phyloP scores from a whole-genome alignment of 2,329 filamentous ascomycete genomes.

The Boeremia exigua region DNA sequence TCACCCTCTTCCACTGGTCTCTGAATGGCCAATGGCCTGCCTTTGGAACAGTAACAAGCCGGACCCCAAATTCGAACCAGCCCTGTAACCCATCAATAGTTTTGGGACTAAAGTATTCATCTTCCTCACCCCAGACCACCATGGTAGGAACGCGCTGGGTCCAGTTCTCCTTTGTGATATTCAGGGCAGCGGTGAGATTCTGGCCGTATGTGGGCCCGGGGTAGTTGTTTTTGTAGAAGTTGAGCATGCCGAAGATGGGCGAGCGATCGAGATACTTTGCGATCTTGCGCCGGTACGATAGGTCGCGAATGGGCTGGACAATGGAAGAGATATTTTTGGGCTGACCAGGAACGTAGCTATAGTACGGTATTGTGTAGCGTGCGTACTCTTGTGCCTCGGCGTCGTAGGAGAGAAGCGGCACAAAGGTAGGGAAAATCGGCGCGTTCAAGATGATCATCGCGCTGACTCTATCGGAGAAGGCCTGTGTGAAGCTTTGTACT shows the following conservation, averaged over 20 bases:
- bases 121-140: neutral
- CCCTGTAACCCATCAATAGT: neutral
- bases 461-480: neutral
- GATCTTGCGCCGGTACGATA: neutral
- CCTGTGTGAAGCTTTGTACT: neutral
- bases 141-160: neutral
- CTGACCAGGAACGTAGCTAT: neutral
- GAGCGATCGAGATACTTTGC: neutral
- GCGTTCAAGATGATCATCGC: neutral
- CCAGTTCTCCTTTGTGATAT: neutral
- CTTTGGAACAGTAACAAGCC: neutral
- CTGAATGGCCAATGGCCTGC: neutral
- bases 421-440: neutral
- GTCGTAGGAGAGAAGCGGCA: neutral
- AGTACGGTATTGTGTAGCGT: neutral
- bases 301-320: neutral
- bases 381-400: neutral
- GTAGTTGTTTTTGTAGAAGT: neutral
- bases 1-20: neutral
- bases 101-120: neutral
- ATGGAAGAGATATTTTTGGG: neutral
- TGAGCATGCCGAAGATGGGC: neutral
- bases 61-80: neutral
- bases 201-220: neutral
- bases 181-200: neutral